These are phyloP conservation scores for Acanthochlamys bracteata DNA, from an alignment of 106 monocot genomes.

Conservation along the genomic window DNA sequence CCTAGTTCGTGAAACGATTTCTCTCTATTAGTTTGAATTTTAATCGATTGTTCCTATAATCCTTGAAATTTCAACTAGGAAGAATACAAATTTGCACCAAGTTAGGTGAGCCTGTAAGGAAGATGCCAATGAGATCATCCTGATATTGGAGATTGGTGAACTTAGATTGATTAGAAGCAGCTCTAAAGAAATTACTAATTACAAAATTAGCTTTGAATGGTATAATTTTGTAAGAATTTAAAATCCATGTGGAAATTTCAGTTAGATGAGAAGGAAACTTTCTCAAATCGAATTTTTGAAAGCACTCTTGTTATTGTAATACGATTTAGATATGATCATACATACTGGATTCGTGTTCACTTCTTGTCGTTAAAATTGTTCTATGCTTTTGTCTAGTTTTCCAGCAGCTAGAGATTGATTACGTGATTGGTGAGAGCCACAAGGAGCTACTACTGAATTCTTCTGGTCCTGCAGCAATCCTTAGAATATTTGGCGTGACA, in stretches of 20 bases:
- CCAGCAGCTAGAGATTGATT: conserved; percentile 98
- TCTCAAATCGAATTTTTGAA: too few relatives aligned
- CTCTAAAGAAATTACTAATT: too few relatives aligned
- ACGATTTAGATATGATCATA: too few relatives aligned
- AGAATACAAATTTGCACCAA: not conserved
- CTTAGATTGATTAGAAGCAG: too few relatives aligned
- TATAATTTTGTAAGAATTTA: too few relatives aligned
- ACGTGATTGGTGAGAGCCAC: conserved; percentile 77
- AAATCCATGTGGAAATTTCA: too few relatives aligned
- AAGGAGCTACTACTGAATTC: conserved; percentile 58
- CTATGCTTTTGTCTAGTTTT: conserved; percentile 49
- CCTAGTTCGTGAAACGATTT: not conserved
- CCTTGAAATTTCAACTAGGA: not conserved
- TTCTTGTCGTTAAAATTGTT: not conserved
- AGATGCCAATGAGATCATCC: too few relatives aligned
- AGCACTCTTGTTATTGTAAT: too few relatives aligned
- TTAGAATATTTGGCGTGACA: conserved; percentile 92
- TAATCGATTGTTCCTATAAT: not conserved
- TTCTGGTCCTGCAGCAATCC: conserved; percentile 79
- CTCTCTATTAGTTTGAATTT: too few relatives aligned
- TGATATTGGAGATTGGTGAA: too few relatives aligned
- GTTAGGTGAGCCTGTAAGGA: not conserved
- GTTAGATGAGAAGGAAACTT: too few relatives aligned
- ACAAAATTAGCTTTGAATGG: too few relatives aligned
- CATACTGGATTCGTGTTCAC: not conserved